These are phyloP conservation scores for Chaetomiaceae sp. DNA, from an alignment of 2,329 filamentous ascomycete species.

Conservation along the genomic window DNA sequence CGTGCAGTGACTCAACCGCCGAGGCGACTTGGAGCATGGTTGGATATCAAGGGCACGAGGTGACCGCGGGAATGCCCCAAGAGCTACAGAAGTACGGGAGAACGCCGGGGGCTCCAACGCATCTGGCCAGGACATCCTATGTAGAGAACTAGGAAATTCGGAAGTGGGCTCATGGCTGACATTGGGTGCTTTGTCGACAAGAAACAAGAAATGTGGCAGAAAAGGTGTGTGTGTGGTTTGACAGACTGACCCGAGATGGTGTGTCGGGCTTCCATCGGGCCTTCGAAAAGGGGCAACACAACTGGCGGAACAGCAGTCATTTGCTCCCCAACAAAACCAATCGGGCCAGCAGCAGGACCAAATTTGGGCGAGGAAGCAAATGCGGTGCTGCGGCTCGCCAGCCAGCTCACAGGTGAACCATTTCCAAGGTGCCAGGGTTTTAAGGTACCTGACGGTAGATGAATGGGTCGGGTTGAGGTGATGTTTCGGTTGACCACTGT, in stretches of 20 bases:
- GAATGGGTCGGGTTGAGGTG: too few species aligned
- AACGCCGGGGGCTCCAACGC: too few species aligned
- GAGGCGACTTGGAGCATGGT: neutral
- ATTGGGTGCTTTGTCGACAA: too few species aligned
- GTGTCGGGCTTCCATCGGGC: constrained; percentile 8
- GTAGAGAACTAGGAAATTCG: too few species aligned
- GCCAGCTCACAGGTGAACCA: constrained; percentile 5
- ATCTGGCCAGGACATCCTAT: too few species aligned
- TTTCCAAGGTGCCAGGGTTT: neutral
- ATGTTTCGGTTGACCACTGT: too few species aligned
- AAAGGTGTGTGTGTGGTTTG: neutral
- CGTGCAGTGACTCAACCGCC: neutral
- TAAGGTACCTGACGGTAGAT: too few species aligned
- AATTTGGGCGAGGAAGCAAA: constrained; percentile 8
- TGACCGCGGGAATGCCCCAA: too few species aligned
- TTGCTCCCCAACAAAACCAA: constrained; percentile 2
- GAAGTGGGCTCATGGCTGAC: too few species aligned
- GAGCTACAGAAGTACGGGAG: too few species aligned
- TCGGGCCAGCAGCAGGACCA: neutral
- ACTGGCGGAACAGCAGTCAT: constrained; percentile 8
- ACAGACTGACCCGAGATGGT: constrained; percentile 4
- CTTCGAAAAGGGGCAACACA: constrained; percentile 1
- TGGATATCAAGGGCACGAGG: too few species aligned
- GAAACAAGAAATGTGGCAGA: neutral
- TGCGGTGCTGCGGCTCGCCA: constrained; percentile 15